Conservation (phyloP, 2,329 filamentous ascomycete genomes). For the Colletotrichum sp. region DNA sequence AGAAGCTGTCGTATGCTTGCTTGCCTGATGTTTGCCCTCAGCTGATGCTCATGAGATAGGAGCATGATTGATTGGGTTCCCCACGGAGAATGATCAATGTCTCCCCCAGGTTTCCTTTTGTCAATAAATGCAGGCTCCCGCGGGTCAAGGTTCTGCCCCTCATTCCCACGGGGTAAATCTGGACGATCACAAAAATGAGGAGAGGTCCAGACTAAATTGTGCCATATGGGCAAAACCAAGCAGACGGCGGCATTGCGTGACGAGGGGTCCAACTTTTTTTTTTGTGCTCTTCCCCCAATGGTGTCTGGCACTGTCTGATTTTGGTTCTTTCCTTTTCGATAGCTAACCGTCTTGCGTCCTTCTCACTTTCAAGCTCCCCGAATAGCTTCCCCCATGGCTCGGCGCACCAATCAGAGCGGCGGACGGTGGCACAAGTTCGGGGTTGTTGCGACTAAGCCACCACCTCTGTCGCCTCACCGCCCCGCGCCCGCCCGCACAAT, state of each 20-base stretch:
- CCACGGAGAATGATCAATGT: neutral
- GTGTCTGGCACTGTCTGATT: neutral
- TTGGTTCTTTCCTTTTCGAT: neutral
- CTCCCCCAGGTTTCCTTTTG: constrained; percentile 19
- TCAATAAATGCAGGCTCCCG: constrained; percentile 21
- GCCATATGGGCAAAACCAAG: neutral
- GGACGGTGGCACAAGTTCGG: constrained; percentile 18
- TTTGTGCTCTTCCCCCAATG: neutral
- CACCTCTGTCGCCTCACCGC: constrained; percentile 16
- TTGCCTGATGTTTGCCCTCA: neutral
- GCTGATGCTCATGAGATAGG: constrained; percentile 16
- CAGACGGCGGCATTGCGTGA: constrained; percentile 8
- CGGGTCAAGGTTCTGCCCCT: constrained; percentile 3
- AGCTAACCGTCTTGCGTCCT: neutral
- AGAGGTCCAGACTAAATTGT: constrained; percentile 10
- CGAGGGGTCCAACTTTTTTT: neutral
- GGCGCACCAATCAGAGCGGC: constrained; percentile 11
- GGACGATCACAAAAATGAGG: constrained; percentile 10
- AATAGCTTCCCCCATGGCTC: constrained; percentile 4
- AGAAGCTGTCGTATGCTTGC: neutral
- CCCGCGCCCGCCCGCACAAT: constrained; percentile 16
- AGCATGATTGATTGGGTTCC: constrained; percentile 4
- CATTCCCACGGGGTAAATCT: constrained; percentile 9
- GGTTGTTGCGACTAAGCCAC: constrained; percentile 18
- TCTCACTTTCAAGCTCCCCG: neutral